A percentile compares a stretch with the other conserved stretches of the same genome.
These are phyloP conservation scores for Penicillium sp. DNA, from an alignment of 2,329 filamentous ascomycete genomes.

Conservation along the genomic window DNA sequence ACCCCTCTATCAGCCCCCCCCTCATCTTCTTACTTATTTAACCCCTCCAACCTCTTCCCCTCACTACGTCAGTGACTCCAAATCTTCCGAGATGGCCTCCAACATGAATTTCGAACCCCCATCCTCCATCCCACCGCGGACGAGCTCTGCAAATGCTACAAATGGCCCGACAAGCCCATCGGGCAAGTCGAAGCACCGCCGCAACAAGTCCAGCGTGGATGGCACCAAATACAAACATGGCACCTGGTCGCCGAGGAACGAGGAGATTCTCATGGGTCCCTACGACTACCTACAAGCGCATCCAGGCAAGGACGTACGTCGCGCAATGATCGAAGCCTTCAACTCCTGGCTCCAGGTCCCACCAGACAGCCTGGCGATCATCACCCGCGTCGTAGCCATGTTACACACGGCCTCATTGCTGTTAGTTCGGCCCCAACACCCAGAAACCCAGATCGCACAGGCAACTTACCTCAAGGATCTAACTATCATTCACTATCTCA, in stretches of 20 bases:
- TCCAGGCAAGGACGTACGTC: conserved; percentile 48
- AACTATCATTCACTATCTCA: conserved; percentile 10
- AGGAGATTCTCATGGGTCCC: conserved; percentile 45
- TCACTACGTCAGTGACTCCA: conserved; percentile 17
- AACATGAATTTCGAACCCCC: conserved; percentile 52
- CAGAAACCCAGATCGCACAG: not conserved
- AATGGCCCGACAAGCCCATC: conserved; percentile 8
- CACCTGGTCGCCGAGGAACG: conserved; percentile 41
- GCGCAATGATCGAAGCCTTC: conserved; percentile 47
- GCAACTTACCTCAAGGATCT: not conserved
- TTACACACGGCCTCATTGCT: conserved; percentile 49
- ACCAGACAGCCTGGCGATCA: conserved; percentile 39
- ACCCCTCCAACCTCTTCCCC: conserved; percentile 15
- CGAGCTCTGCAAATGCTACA: conserved; percentile 61
- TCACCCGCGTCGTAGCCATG: conserved; percentile 47
- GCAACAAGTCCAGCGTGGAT: conserved; percentile 40
- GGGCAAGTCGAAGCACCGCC: conserved; percentile 30
- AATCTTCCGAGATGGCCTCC: conserved; percentile 25
- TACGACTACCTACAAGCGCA: conserved; percentile 48
- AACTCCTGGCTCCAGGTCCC: conserved; percentile 48
- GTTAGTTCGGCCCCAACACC: conserved; percentile 24
- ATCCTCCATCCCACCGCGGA: conserved; percentile 70
- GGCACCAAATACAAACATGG: conserved; percentile 41
- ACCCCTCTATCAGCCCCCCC: not conserved
- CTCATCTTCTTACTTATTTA: not conserved